Evolutionary conservation across 805 yeast species (phyloP).

Genomic region (Hanseniaspora vineae): DNA sequence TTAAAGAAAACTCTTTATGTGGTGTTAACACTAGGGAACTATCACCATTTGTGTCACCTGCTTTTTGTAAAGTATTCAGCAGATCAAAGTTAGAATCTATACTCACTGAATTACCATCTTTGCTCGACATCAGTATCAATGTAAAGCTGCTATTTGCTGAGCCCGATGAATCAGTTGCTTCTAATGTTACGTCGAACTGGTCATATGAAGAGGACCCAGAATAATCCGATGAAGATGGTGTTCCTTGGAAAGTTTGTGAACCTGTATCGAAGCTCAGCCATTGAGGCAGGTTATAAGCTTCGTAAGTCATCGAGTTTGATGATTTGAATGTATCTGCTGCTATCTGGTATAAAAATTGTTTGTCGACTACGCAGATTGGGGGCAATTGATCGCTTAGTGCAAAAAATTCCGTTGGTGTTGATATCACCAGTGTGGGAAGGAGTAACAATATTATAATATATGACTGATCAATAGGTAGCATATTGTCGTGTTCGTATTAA

Average conservation of each 20-base stretch:
- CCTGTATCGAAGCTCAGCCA: conserved; percentile 68
- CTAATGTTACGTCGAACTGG: conserved; percentile 36
- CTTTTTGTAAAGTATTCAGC: conserved; percentile 39
- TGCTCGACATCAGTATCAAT: conserved; percentile 42
- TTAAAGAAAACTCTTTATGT: conserved; percentile 49
- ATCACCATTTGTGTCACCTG: conserved; percentile 67
- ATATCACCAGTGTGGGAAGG: not conserved
- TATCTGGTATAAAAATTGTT: conserved; percentile 49
- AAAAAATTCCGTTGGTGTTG: conserved; percentile 23
- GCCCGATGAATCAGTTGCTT: conserved; percentile 55
- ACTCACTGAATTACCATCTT: conserved; percentile 29
- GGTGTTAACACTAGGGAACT: conserved; percentile 65
- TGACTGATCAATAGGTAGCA: not conserved
- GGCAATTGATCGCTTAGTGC: conserved; percentile 56
- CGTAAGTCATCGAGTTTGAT: conserved; percentile 33
- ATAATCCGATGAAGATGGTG: conserved; percentile 30
- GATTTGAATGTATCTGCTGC: conserved; percentile 53
- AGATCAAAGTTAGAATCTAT: conserved; percentile 28
- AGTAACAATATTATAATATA: not conserved
- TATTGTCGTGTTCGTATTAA: too few species aligned
- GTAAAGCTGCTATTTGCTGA: conserved; percentile 34
- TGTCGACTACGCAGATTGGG: conserved; percentile 65
- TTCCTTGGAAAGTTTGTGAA: conserved; percentile 55
- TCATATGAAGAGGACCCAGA: conserved; percentile 20
- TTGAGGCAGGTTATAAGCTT: conserved; percentile 46